phyloP scores from a whole-genome alignment of 306 rosid species.

The Clitoria ternatea region DNA sequence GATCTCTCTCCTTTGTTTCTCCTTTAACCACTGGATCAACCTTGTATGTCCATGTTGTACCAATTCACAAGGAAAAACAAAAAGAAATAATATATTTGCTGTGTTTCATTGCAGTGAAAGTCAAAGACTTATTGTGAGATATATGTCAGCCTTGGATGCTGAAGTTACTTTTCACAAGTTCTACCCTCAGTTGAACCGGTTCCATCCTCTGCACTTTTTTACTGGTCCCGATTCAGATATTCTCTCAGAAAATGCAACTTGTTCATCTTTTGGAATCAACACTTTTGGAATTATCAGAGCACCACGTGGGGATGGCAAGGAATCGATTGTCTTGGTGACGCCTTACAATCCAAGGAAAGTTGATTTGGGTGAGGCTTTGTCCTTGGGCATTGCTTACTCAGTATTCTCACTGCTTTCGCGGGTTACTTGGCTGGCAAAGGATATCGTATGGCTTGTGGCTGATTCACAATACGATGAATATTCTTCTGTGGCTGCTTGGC shows the following conservation, averaged over 20 bases:
- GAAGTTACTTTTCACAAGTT: constrained; percentile 81
- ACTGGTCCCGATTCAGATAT: constrained; percentile 62
- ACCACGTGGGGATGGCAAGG: constrained; percentile 94
- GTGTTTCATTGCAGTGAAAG: constrained; percentile 52
- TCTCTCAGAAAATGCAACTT: constrained; percentile 49
- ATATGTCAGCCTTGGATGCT: constrained; percentile 73
- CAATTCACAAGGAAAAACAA: not conserved
- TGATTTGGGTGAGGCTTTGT: constrained; percentile 57
- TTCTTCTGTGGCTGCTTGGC: constrained; percentile 78
- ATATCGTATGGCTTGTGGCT: constrained; percentile 82
- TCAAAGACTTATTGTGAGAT: constrained; percentile 55
- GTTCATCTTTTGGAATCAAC: constrained; percentile 63
- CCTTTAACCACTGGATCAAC: no score
- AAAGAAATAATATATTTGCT: constrained; percentile 4
- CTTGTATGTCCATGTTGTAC: no score
- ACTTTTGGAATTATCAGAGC: constrained; percentile 90
- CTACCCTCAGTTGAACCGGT: constrained; percentile 50
- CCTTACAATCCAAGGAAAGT: constrained; percentile 60
- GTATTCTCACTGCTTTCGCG: constrained; percentile 77
- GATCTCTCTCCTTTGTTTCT: no score
- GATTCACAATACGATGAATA: constrained; percentile 85
- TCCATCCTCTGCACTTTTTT: constrained; percentile 79
- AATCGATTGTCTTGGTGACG: constrained; percentile 90
- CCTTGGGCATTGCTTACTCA: constrained; percentile 79
- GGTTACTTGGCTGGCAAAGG: constrained; percentile 96